Evolutionary conservation across 345 rosid species (phyloP).

Genomic region (Pistacia integerrima): DNA sequence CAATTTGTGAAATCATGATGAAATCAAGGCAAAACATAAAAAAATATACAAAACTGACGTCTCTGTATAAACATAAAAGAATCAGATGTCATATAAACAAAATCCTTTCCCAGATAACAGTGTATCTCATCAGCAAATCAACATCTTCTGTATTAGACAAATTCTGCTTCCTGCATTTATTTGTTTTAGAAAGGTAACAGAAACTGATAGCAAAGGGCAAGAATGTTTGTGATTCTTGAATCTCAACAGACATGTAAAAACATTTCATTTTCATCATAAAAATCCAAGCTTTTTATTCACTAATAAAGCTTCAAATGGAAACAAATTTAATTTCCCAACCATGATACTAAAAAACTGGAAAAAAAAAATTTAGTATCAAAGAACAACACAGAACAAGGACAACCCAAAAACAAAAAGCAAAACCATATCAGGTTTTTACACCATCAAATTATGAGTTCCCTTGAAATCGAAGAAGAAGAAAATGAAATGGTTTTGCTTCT

Average conservation of each 20-base stretch:
- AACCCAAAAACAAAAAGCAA: conserved; percentile 1
- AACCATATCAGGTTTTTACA: not conserved
- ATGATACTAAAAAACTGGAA: not conserved
- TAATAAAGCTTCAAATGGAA: not conserved
- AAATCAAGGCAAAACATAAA: not conserved
- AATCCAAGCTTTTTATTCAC: not conserved
- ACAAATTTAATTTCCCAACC: not conserved
- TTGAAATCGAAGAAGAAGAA: not conserved
- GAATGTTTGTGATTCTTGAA: not conserved
- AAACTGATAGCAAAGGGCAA: not conserved
- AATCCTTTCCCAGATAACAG: not conserved
- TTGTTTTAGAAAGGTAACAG: not conserved
- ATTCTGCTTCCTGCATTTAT: not conserved
- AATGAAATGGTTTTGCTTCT: too few relatives aligned
- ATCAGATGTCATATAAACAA: not conserved
- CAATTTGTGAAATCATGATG: not conserved
- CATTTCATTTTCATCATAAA: not conserved
- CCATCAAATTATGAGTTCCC: not conserved
- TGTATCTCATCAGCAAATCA: not conserved
- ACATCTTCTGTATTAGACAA: not conserved
- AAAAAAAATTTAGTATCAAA: not conserved
- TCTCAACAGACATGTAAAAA: not conserved
- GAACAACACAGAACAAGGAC: not conserved
- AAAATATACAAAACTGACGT: not conserved
- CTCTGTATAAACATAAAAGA: not conserved